Percentiles rank a stretch among this genome's conserved stretches.
These are phyloP conservation scores for Alternaria infectoria DNA, from an alignment of 2,329 filamentous ascomycete species.

Conservation along the genomic window DNA sequence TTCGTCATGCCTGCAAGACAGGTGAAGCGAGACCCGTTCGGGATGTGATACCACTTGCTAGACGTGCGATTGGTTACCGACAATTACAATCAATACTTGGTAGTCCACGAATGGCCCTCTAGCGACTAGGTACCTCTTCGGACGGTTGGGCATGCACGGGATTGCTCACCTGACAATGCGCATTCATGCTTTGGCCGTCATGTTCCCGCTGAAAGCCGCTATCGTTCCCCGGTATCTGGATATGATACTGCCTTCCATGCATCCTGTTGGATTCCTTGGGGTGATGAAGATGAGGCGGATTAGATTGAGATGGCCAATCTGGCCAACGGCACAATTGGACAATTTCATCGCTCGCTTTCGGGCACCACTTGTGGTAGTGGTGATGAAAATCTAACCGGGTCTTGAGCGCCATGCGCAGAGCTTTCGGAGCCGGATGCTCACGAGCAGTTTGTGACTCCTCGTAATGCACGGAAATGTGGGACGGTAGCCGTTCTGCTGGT, in stretches of 20 bases:
- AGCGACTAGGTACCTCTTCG: slow-evolving; percentile 36
- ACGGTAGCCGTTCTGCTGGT: slow-evolving; percentile 20
- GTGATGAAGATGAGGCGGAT: neutral
- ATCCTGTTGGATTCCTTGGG: slow-evolving; percentile 14
- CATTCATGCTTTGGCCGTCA: slow-evolving; percentile 22
- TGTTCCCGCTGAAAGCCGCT: slow-evolving; percentile 15
- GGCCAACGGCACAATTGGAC: slow-evolving; percentile 3
- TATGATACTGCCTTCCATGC: slow-evolving; percentile 16
- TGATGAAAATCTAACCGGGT: slow-evolving; percentile 13
- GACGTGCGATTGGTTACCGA: slow-evolving; percentile 45
- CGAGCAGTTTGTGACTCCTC: slow-evolving; percentile 20
- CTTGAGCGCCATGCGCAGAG: slow-evolving; percentile 20
- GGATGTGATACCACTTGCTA: slow-evolving; percentile 16
- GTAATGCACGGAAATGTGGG: slow-evolving; percentile 19
- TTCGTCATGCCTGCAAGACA: slow-evolving; percentile 13
- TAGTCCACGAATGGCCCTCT: slow-evolving; percentile 43
- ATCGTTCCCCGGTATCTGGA: slow-evolving; percentile 25
- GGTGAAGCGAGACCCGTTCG: slow-evolving; percentile 27
- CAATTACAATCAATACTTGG: slow-evolving; percentile 41
- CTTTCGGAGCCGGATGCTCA: slow-evolving; percentile 20
- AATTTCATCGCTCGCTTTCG: slow-evolving; percentile 1
- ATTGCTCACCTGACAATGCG: slow-evolving; percentile 45
- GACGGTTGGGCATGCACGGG: slow-evolving; percentile 10
- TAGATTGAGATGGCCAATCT: slow-evolving; percentile 3
- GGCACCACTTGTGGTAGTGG: slow-evolving; percentile 4